phyloP scores from a whole-genome alignment of 371 early-diverging fungal species.

The Cokeromyces recurvatus region DNA sequence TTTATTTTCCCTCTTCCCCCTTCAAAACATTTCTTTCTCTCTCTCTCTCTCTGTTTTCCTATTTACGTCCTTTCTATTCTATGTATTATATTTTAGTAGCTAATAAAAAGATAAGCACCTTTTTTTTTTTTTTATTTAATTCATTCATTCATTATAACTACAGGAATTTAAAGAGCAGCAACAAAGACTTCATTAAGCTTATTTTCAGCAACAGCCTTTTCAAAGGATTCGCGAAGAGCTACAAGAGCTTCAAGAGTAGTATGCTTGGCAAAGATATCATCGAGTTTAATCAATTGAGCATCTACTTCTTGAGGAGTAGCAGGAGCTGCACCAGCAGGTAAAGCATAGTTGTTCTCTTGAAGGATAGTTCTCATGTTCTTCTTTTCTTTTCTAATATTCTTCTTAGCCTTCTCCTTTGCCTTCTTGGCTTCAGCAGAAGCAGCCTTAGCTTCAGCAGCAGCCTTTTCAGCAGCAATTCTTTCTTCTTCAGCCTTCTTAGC shows the following conservation, averaged over 20 bases:
- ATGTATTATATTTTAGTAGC: no score
- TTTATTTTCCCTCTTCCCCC: no score
- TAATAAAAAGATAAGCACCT: no score
- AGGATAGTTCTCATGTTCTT: slow-evolving; percentile 81
- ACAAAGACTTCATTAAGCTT: slow-evolving; percentile 50
- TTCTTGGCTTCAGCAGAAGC: slow-evolving; percentile 63
- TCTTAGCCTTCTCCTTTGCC: slow-evolving; percentile 72
- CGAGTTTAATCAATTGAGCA: slow-evolving; percentile 60
- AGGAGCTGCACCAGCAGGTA: slow-evolving; percentile 48
- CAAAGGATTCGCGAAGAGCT: slow-evolving; percentile 51
- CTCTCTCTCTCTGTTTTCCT: no score
- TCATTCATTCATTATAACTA: no score
- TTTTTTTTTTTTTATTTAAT: no score
- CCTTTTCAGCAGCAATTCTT: slow-evolving; percentile 43
- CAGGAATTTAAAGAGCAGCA: slow-evolving; percentile 38
- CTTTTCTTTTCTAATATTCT: slow-evolving; percentile 86
- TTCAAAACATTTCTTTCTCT: no score
- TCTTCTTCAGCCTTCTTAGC: slow-evolving; percentile 50
- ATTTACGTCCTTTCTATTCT: no score
- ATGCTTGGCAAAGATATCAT: slow-evolving; percentile 67
- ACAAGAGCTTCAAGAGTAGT: slow-evolving; percentile 54
- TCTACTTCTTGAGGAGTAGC: slow-evolving; percentile 56
- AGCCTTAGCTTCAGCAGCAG: slow-evolving; percentile 63
- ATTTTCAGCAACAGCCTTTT: slow-evolving; percentile 52
- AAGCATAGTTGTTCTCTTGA: slow-evolving; percentile 78